These are phyloP conservation scores for Anisodus acutangulus DNA, from an alignment of 257 asterid genomes.

Conservation along the genomic window DNA sequence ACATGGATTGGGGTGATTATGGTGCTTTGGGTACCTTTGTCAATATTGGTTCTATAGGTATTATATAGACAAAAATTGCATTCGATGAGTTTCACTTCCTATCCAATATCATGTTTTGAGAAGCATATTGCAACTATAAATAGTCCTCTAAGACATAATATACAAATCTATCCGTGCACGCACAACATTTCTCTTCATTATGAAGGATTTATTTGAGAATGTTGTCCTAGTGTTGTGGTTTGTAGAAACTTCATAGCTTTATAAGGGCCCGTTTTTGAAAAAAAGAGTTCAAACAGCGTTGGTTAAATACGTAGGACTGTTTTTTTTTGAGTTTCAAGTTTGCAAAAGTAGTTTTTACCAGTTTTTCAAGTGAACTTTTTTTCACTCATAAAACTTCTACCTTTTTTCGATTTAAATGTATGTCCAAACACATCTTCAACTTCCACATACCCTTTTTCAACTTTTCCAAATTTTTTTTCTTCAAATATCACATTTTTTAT, in stretches of 20 bases:
- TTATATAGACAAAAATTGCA: not conserved
- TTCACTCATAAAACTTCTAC: no score
- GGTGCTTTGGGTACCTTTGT: constrained; percentile 82
- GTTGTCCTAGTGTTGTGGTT: not conserved
- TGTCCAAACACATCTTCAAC: no score
- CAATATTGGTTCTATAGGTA: constrained; percentile 88
- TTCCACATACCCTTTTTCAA: no score
- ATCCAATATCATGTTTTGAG: constrained; percentile 10
- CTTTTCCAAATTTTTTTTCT: no score
- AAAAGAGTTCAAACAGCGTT: no score
- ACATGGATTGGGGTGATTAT: constrained; percentile 96
- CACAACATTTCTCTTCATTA: not conserved
- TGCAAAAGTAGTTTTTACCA: no score
- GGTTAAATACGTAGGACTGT: no score
- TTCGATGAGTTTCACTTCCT: not conserved
- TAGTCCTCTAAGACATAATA: not conserved
- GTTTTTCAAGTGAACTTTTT: no score
- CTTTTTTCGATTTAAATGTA: no score
- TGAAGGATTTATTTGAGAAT: not conserved
- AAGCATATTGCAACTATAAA: constrained; percentile 16
- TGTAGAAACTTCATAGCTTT: not conserved
- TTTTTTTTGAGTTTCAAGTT: no score
- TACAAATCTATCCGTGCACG: not conserved
- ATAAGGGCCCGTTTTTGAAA: not conserved
- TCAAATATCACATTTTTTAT: no score